These are phyloP conservation scores for Geotrichum aggregatum DNA, from an alignment of 1,139 yeast species.

Conservation along the genomic window DNA sequence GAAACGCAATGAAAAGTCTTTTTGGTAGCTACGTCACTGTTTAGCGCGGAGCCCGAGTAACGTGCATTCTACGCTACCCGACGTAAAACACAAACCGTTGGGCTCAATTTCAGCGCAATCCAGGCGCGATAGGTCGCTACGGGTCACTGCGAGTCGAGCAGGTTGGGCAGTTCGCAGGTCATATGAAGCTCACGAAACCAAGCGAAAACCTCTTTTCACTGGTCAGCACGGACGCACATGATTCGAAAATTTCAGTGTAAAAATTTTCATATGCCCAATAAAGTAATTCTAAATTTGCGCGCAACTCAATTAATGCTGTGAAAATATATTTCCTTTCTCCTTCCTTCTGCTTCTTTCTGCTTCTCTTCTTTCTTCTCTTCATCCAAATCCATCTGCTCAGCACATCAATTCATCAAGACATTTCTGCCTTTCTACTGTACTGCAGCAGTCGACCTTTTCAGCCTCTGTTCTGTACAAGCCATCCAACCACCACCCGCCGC, in stretches of 20 bases:
- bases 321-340: conserved; percentile 1
- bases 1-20: no score
- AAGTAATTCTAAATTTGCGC: background rate
- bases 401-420: background rate
- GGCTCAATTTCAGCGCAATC: no score
- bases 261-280: background rate
- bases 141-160: no score
- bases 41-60: no score
- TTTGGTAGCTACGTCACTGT: no score
- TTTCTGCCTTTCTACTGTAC: background rate
- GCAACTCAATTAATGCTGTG: background rate
- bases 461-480: background rate
- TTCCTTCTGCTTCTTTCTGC: background rate
- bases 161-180: no score
- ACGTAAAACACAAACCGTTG: no score
- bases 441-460: background rate
- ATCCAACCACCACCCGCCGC: background rate
- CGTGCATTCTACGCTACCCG: no score
- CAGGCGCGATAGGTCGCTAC: no score
- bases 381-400: background rate
- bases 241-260: background rate
- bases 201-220: background rate
- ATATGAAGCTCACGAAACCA: no score
- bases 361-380: background rate
- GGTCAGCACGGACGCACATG: background rate